Evolutionary conservation across 164 flowering plant species (phyloP).

Genomic region (Annona squamosa): DNA sequence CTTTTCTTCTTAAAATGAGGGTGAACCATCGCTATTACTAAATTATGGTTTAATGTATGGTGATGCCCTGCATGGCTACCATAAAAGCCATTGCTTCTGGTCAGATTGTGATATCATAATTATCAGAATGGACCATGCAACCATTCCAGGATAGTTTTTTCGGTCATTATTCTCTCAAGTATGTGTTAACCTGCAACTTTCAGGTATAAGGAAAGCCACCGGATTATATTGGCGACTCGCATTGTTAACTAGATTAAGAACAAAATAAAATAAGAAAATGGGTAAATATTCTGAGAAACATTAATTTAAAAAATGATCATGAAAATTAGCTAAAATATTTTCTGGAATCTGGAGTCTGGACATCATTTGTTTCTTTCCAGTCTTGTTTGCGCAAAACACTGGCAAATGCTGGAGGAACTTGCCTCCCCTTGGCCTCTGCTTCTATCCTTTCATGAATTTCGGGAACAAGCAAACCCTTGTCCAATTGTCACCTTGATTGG

Average conservation of each 20-base stretch:
- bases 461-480: background rate
- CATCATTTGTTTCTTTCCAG: background rate
- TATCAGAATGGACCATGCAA: background rate
- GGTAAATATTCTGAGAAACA: background rate
- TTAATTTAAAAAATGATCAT: too few species aligned
- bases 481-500: background rate
- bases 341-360: background rate
- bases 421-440: background rate
- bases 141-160: background rate
- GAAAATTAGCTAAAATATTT: too few species aligned
- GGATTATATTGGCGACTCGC: background rate
- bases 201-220: background rate
- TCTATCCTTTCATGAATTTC: background rate
- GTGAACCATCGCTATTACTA: background rate
- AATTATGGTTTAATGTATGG: background rate
- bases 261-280: background rate
- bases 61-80: background rate
- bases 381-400: background rate
- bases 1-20: background rate
- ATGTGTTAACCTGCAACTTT: too few species aligned
- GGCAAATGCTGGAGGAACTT: background rate
- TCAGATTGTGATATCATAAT: background rate
- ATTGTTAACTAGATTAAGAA: background rate
- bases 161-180: background rate
- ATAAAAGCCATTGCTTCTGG: background rate